Percentiles rank a stretch among this genome's conserved stretches.
These are phyloP conservation scores for Leucogyrophana mollusca DNA, from an alignment of 768 basidiomycete species.

Conservation along the genomic window DNA sequence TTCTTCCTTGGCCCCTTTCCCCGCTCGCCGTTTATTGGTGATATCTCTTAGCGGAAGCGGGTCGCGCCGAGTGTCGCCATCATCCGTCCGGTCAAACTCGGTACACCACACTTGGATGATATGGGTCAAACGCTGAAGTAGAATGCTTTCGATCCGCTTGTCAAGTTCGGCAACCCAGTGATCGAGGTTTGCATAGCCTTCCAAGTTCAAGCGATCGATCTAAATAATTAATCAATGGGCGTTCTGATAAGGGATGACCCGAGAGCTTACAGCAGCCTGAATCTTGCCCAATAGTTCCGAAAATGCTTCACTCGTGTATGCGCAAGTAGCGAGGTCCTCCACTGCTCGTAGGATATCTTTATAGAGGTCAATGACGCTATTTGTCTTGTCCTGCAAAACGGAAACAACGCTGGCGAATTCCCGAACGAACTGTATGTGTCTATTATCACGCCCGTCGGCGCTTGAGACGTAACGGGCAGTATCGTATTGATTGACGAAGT, in stretches of 20 bases:
- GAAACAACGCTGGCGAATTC: constrained; percentile 95
- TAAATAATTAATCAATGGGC: constrained; percentile 25
- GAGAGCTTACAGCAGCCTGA: constrained; percentile 71
- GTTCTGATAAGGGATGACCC: neutral
- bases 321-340: constrained; percentile 84
- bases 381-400: constrained; percentile 94
- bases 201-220: constrained; percentile 93
- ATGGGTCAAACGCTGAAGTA: constrained; percentile 70
- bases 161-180: constrained; percentile 86
- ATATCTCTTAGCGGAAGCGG: constrained; percentile 49
- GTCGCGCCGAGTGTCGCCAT: constrained; percentile 60
- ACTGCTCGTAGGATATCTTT: constrained; percentile 82
- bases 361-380: constrained; percentile 88
- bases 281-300: constrained; percentile 72
- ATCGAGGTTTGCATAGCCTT: constrained; percentile 94
- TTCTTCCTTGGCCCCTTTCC: constrained; percentile 75
- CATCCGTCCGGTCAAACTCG: constrained; percentile 80
- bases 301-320: constrained; percentile 84
- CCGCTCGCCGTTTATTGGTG: constrained; percentile 64
- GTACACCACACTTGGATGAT: constrained; percentile 86
- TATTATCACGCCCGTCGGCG: constrained; percentile 77
- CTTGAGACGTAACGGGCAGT: constrained; percentile 69
- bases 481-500: constrained; percentile 94
- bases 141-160: constrained; percentile 77
- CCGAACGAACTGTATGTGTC: constrained; percentile 91